phyloP scores from a whole-genome alignment of 768 basidiomycete species.

The Rossbeevera mucosa region DNA sequence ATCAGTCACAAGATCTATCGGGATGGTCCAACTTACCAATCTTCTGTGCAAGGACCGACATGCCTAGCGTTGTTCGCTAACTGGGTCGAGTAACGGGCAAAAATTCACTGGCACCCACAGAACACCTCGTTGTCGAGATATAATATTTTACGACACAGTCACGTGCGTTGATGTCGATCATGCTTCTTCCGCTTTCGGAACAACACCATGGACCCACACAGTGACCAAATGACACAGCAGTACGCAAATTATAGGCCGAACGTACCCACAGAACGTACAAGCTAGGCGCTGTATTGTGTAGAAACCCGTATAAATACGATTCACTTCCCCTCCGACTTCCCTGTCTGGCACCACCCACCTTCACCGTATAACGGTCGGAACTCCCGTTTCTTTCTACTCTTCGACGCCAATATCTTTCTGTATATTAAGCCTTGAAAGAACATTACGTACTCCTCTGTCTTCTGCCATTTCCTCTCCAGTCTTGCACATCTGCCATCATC shows the following conservation, averaged over 20 bases:
- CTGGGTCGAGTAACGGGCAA: not conserved
- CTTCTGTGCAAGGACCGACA: constrained; percentile 40
- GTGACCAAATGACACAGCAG: not conserved
- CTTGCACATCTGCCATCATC: not conserved
- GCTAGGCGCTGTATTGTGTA: not conserved
- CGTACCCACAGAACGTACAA: constrained; percentile 12
- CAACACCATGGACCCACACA: constrained; percentile 19
- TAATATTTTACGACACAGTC: constrained; percentile 8
- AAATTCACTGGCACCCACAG: constrained; percentile 9
- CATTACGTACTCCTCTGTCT: not conserved
- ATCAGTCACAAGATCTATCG: not conserved
- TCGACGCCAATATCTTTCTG: not conserved
- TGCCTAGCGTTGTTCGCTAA: constrained; percentile 1
- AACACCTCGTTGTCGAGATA: constrained; percentile 4
- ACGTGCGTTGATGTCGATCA: constrained; percentile 22
- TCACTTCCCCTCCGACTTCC: not conserved
- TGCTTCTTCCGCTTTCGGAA: constrained; percentile 11
- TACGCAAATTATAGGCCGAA: not conserved
- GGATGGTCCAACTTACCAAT: constrained; percentile 35
- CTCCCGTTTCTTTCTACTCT: not conserved
- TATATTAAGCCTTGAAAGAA: not conserved
- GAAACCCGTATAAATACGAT: constrained; percentile 17
- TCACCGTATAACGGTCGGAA: not conserved
- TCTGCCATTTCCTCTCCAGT: not conserved
- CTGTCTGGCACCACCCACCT: constrained; percentile 18